phyloP scores from a whole-genome alignment of 2,329 filamentous ascomycete genomes.

The Penicillium crustosum region DNA sequence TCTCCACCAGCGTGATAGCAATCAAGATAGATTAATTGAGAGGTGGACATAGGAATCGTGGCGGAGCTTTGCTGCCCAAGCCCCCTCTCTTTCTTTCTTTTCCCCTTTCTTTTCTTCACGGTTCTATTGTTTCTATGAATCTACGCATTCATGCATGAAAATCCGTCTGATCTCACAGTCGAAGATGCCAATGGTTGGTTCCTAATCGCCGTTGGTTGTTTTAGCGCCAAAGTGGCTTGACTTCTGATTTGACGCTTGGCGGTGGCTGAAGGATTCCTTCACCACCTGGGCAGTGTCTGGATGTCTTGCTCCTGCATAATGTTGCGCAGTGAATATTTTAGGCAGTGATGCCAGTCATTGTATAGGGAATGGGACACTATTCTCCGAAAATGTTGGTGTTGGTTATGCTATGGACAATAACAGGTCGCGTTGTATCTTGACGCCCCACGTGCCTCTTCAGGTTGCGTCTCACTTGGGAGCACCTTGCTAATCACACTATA shows the following conservation, averaged over 20 bases:
- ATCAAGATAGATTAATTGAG: constrained; percentile 34
- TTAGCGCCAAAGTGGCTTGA: constrained; percentile 4
- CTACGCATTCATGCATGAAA: background rate
- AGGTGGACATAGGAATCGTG: constrained; percentile 28
- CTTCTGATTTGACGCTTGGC: constrained; percentile 15
- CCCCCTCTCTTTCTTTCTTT: background rate
- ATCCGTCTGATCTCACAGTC: background rate
- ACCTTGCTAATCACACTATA: background rate
- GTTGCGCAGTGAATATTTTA: constrained; percentile 2
- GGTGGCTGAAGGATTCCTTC: constrained; percentile 1
- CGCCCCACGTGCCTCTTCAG: background rate
- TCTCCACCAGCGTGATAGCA: constrained; percentile 33
- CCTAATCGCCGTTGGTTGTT: constrained; percentile 7
- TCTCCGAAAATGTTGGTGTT: background rate
- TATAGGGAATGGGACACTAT: background rate
- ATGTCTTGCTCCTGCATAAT: background rate
- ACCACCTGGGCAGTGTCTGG: too few relatives aligned
- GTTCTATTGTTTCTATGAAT: background rate
- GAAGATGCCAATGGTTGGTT: constrained; percentile 13
- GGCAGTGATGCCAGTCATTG: background rate
- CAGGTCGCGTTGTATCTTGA: background rate
- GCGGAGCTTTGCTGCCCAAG: constrained; percentile 1
- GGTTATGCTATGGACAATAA: background rate
- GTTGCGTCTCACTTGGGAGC: background rate
- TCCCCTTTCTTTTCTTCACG: background rate